Evolutionary conservation across 2,329 filamentous ascomycete genomes (phyloP), one percentile per base, ranked within the genome.

Genomic region (Rosellinia necatrix): DNA sequence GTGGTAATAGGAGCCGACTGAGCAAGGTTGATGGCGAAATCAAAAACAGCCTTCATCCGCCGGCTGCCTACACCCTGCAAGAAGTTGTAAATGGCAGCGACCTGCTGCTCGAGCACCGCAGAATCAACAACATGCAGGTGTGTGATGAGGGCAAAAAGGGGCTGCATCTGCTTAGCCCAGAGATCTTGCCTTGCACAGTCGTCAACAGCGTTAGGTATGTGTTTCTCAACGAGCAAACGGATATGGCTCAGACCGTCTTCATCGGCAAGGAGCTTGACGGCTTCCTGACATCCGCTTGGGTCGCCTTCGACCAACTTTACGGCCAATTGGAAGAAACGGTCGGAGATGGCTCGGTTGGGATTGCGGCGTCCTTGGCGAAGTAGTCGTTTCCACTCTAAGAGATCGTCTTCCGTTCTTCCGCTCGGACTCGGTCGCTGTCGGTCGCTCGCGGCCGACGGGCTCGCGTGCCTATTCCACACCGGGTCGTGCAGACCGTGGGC

Each of bases 301-400:
- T 73, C 71, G 12, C 69, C 67, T 9, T 69, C 69, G 56, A 71
- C 64, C 32, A 72, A 47, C 27, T 69, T 58, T 1, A 67, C 57
- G 13, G 66, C 67, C n/a, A 71, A 56, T 25, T 63, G 46, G 40
- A 73, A 72, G 54, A 72, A 71, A 4, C 58, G 62, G 50, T 64
- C 49, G 29, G 41, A 56, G 3, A 22, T 57, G 9, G 25, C 30
- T 10, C 40, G 34, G 27, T 3, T 53, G 22, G 30, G 47, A 40
- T 15, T 53, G 15, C 5, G 49, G 47, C 12, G 49, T 8, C 38
- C 49, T 42, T 59, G 61, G 5, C 42, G 44, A 10, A 65, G 49
- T 27, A 64, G 52, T 9, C 42, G 51, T 32, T 57, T 60, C 73
- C 4, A 75, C 75, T 2, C 83, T 81, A 60, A 75, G 78, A 27